phyloP scores from a whole-genome alignment of 2,329 filamentous ascomycete species.

The Venturia carpophila region DNA sequence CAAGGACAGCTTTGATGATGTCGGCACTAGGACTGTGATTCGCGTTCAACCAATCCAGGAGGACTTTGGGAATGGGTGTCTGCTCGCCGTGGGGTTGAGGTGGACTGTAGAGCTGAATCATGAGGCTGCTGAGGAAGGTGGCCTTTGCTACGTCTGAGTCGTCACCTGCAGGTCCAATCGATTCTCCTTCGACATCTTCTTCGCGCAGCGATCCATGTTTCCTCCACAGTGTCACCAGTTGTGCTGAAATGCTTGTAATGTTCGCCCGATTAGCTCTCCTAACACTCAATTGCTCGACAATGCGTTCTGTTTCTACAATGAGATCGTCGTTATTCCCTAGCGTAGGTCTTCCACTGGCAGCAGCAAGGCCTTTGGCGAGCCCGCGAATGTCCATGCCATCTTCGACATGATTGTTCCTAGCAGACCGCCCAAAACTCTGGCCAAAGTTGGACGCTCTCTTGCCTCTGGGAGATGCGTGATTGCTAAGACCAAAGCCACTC shows the following conservation, averaged over 20 bases:
- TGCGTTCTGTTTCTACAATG: conserved; percentile 66
- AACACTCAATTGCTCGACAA: conserved; percentile 43
- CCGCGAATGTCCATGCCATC: conserved; percentile 48
- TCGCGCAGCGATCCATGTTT: conserved; percentile 21
- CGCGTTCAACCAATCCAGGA: conserved; percentile 75
- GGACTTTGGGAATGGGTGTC: conserved; percentile 62
- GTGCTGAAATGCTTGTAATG: conserved; percentile 20
- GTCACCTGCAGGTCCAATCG: neutral
- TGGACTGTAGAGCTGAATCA: conserved; percentile 60
- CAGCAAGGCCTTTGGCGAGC: conserved; percentile 63
- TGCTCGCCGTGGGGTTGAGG: conserved; percentile 22
- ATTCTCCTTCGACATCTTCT: conserved; percentile 25
- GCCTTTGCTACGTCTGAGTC: conserved; percentile 54
- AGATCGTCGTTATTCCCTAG: conserved; percentile 64
- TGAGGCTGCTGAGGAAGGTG: conserved; percentile 65
- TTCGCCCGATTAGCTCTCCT: conserved; percentile 29
- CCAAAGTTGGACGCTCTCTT: conserved; percentile 1
- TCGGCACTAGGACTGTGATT: conserved; percentile 65
- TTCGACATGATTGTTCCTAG: conserved; percentile 42
- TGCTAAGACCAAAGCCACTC: conserved; percentile 18
- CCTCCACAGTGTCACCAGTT: conserved; percentile 26
- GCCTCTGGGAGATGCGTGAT: conserved; percentile 16
- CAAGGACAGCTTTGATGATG: conserved; percentile 58
- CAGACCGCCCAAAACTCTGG: neutral
- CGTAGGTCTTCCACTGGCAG: conserved; percentile 47